These are phyloP conservation scores for Mortierella sp. DNA, from an alignment of 371 early-diverging fungal genomes.

Conservation along the genomic window DNA sequence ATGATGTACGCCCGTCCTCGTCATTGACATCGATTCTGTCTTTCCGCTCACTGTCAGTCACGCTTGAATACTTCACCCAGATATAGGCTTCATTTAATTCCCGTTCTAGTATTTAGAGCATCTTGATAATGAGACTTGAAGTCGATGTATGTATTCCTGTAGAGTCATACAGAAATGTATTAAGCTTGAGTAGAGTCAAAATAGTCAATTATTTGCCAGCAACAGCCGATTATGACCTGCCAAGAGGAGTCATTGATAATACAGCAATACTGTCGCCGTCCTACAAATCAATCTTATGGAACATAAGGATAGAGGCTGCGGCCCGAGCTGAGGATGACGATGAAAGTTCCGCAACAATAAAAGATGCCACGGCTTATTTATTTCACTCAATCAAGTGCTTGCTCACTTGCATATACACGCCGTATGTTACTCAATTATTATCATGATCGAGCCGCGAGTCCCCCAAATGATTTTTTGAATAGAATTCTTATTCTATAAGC, in stretches of 20 bases:
- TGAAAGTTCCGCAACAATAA: neutral
- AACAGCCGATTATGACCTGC: neutral
- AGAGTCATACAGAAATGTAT: neutral
- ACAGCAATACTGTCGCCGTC: neutral
- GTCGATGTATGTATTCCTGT: neutral
- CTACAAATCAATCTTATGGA: neutral
- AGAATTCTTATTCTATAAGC: neutral
- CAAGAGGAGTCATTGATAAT: neutral
- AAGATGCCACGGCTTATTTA: neutral
- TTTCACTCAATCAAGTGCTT: neutral
- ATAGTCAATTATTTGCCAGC: neutral
- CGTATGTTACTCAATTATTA: neutral
- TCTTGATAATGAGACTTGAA: no score
- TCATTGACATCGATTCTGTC: neutral
- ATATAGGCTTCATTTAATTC: neutral
- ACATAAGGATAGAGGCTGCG: neutral
- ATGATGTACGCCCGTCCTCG: neutral
- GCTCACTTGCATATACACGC: neutral
- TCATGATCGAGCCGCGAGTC: neutral
- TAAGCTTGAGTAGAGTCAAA: neutral
- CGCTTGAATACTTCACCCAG: slow-evolving; percentile 8
- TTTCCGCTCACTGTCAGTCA: neutral
- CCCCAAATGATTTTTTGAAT: neutral
- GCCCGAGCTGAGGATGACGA: neutral
- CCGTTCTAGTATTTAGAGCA: neutral